Evolutionary conservation across 495 filamentous ascomycete species (phyloP).

Genomic region (Aspergillus incahuasiensis): DNA sequence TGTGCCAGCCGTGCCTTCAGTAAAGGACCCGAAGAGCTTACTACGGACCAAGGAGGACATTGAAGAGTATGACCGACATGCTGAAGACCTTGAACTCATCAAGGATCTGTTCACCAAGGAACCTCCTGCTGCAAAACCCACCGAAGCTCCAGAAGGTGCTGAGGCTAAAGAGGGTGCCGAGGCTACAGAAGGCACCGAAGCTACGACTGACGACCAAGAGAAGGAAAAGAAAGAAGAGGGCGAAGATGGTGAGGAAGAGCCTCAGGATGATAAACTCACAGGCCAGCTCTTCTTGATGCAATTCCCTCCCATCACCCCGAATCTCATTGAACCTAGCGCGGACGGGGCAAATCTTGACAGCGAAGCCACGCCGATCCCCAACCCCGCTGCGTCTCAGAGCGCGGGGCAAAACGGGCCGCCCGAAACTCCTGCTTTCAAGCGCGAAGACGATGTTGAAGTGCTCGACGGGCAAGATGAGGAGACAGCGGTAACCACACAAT

Average conservation of each 20-base stretch:
- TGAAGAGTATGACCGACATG: conserved; percentile 43
- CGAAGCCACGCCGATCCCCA: conserved; percentile 9
- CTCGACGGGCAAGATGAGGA: conserved; percentile 24
- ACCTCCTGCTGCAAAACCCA: too few relatives aligned
- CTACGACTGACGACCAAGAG: background rate
- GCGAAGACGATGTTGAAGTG: conserved; percentile 30
- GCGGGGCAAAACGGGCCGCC: conserved; percentile 1
- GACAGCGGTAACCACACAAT: conserved; percentile 8
- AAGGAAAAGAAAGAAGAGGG: conserved; percentile 15
- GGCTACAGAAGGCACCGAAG: conserved; percentile 12
- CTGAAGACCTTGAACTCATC: conserved; percentile 35
- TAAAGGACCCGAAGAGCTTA: conserved; percentile 32
- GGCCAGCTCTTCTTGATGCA: conserved; percentile 51
- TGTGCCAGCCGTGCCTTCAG: conserved; percentile 6
- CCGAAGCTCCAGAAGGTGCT: background rate
- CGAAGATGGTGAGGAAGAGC: conserved; percentile 26
- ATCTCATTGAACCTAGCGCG: conserved; percentile 33
- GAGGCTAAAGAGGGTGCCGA: conserved; percentile 8
- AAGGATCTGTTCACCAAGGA: conserved; percentile 33
- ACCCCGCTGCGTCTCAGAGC: background rate
- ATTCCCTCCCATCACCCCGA: conserved; percentile 52
- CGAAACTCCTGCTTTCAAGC: conserved; percentile 26
- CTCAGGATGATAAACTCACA: conserved; percentile 27
- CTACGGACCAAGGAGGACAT: conserved; percentile 44
- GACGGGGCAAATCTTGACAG: conserved; percentile 14